These are phyloP conservation scores for Rhodamnia argentea DNA, from an alignment of 345 rosid genomes.

Conservation along the genomic window DNA sequence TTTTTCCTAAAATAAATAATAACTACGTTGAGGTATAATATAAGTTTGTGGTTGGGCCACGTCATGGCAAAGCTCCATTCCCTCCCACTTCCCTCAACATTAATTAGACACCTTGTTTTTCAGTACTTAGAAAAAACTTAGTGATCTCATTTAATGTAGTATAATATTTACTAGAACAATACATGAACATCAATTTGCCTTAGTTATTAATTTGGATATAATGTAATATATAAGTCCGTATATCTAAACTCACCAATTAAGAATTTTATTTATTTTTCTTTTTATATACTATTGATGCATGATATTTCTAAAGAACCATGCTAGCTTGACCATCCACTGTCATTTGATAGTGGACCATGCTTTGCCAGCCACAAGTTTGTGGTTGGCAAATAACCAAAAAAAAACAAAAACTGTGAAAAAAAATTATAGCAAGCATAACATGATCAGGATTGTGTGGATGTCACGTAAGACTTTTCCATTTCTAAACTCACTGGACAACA, in stretches of 20 bases:
- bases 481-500: too few relatives aligned
- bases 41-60: background rate
- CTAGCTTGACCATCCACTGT: too few relatives aligned
- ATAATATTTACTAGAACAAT: background rate
- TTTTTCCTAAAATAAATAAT: too few relatives aligned
- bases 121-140: background rate
- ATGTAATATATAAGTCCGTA: background rate
- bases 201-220: background rate
- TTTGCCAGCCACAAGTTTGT: too few relatives aligned
- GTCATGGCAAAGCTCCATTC: background rate
- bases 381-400: too few relatives aligned
- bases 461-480: too few relatives aligned
- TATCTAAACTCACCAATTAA: background rate
- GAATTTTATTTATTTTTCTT: background rate
- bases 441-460: too few relatives aligned
- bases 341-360: too few relatives aligned
- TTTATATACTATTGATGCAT: background rate
- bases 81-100: background rate
- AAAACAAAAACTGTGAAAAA: too few relatives aligned
- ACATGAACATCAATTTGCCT: background rate
- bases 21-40: background rate
- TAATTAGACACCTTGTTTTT: background rate
- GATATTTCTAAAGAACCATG: too few relatives aligned
- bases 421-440: too few relatives aligned
- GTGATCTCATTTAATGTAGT: background rate